phyloP scores from a whole-genome alignment of 2,329 filamentous ascomycete genomes.

The Aspergillus sojae region DNA sequence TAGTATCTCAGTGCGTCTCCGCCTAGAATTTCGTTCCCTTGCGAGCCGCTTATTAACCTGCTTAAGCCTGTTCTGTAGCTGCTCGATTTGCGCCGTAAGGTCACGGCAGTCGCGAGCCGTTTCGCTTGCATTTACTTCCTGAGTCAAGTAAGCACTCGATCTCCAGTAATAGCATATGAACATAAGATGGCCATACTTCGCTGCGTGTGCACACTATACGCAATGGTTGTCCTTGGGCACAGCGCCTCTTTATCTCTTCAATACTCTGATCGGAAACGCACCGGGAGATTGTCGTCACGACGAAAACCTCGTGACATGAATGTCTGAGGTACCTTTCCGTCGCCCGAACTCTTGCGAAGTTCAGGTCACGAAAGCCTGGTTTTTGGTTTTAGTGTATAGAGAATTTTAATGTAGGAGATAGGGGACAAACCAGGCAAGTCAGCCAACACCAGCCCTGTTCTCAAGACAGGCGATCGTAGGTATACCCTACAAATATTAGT shows the following conservation, averaged over 20 bases:
- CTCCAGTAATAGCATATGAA: background rate
- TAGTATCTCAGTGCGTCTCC: background rate
- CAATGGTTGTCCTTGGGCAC: constrained; percentile 7
- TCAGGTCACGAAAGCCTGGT: constrained; percentile 25
- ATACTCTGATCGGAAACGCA: constrained; percentile 23
- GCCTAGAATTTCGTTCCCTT: background rate
- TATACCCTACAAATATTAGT: constrained; percentile 29
- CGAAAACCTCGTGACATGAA: constrained; percentile 26
- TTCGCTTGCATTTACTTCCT: constrained; percentile 19
- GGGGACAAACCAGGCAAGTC: constrained; percentile 24
- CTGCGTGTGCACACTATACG: constrained; percentile 26
- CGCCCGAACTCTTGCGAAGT: constrained; percentile 22
- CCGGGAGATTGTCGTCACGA: constrained; percentile 23
- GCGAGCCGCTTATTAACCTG: background rate
- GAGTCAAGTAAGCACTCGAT: background rate
- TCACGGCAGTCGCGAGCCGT: constrained; percentile 6
- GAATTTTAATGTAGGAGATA: no score
- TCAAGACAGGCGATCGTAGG: constrained; percentile 20
- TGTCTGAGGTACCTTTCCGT: constrained; percentile 25
- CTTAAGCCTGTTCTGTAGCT: background rate
- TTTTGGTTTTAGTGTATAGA: no score
- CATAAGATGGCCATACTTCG: constrained; percentile 12
- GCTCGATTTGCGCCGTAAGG: background rate
- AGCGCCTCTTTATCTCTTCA: constrained; percentile 14
- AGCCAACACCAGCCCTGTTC: constrained; percentile 23